Evolutionary conservation across 495 filamentous ascomycete species (phyloP).

Genomic region (Diplogelasinospora grovesii): DNA sequence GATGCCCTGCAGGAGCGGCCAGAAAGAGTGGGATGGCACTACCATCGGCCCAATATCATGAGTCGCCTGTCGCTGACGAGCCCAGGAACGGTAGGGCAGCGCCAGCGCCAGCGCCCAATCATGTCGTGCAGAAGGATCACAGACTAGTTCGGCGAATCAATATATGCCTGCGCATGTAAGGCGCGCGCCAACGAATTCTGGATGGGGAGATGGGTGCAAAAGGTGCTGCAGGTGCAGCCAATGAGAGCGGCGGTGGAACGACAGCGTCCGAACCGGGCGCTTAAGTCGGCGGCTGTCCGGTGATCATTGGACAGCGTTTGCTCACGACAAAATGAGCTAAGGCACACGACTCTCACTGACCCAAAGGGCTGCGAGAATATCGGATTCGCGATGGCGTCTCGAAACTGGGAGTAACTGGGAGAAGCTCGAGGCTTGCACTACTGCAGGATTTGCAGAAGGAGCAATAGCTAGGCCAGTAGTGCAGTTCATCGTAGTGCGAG

Average conservation of each 20-base stretch:
- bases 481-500: no score
- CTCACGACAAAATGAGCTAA: no score
- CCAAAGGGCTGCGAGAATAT: no score
- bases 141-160: slow-evolving; percentile 15
- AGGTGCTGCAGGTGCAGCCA: slow-evolving; percentile 16
- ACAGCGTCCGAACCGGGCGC: slow-evolving; percentile 22
- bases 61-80: no score
- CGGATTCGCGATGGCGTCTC: no score
- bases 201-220: slow-evolving; percentile 7
- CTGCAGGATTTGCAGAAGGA: no score
- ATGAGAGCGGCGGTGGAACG: slow-evolving; percentile 14
- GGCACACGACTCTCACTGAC: no score
- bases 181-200: slow-evolving; percentile 35
- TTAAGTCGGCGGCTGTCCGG: slow-evolving; percentile 21
- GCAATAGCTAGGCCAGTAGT: no score
- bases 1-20: neutral
- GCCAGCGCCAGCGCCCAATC: slow-evolving; percentile 14
- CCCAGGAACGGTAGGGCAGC: slow-evolving; percentile 1
- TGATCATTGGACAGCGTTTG: slow-evolving; percentile 22
- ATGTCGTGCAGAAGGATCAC: slow-evolving; percentile 8
- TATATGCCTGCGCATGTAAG: slow-evolving; percentile 20
- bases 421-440: no score
- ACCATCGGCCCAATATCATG: slow-evolving; percentile 10
- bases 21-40: slow-evolving; percentile 14
- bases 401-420: no score